These are phyloP conservation scores for Magnolia kwangsiensis DNA, from an alignment of 164 flowering plant genomes.

Conservation along the genomic window DNA sequence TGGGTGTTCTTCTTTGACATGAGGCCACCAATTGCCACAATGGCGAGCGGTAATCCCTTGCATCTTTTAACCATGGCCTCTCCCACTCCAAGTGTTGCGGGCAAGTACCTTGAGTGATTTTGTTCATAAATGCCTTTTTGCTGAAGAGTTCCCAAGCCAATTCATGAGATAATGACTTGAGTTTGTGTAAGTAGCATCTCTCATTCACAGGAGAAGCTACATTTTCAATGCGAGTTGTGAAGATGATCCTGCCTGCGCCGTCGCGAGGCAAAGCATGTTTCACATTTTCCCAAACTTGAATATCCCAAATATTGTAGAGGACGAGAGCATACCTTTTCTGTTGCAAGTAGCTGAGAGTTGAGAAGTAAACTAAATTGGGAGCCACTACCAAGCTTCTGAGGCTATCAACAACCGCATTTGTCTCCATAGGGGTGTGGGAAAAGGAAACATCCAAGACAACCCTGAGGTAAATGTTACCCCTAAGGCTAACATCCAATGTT, in stretches of 20 bases:
- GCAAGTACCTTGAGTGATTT: background rate
- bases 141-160: background rate
- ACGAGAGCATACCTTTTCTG: conserved; percentile 45
- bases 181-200: background rate
- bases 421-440: no score
- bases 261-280: conserved; percentile 35
- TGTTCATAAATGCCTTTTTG: background rate
- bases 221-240: conserved; percentile 32
- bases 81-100: background rate
- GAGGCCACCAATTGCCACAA: conserved; percentile 5
- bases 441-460: no score
- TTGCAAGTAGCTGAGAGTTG: conserved; percentile 3
- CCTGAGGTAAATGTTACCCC: no score
- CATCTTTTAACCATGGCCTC: background rate
- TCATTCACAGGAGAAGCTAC: background rate
- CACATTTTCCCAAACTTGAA: conserved; percentile 35
- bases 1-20: background rate
- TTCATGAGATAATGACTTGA: background rate
- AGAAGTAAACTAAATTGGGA: no score
- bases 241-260: conserved; percentile 30
- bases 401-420: no score
- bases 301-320: conserved; percentile 49
- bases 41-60: conserved; percentile 3
- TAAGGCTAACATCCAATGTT: no score
- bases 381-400: no score